Percentiles rank a stretch among this genome's conserved stretches.
Evolutionary conservation across 345 rosid species (phyloP).

Genomic region (Draba incana): DNA sequence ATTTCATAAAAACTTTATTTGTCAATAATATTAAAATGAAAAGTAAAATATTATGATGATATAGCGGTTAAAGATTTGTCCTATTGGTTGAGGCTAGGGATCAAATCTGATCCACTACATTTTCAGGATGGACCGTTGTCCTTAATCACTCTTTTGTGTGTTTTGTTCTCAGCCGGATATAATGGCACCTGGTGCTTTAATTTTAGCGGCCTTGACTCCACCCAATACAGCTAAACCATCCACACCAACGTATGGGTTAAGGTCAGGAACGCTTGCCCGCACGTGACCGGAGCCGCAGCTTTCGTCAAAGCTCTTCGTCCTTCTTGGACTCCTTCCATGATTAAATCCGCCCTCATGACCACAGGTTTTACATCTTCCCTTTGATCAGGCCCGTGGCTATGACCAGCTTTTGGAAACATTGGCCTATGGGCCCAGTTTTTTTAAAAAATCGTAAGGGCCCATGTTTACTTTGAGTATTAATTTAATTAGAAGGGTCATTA

Average conservation of each 20-base stretch:
- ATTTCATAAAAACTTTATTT: background rate
- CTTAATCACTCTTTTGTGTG: background rate
- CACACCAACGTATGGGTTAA: conserved; percentile 43
- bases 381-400: no score
- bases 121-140: background rate
- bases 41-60: no score
- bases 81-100: no score
- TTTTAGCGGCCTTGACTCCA: conserved; percentile 71
- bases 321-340: conserved; percentile 68
- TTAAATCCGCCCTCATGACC: conserved; percentile 84
- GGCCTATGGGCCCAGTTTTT: no score
- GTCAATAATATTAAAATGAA: background rate
- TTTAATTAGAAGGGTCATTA: no score
- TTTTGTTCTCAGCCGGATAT: conserved; percentile 63
- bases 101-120: background rate
- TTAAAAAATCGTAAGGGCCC: no score
- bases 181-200: conserved; percentile 85
- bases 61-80: no score
- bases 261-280: conserved; percentile 90
- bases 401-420: no score
- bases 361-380: conserved; percentile 45
- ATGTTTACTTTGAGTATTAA: no score
- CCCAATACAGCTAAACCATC: conserved; percentile 37
- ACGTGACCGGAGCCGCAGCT: conserved; percentile 76
- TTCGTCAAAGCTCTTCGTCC: conserved; percentile 56